Evolutionary conservation across 768 basidiomycete genomes (phyloP).

Genomic region (Auriscalpium orientale): DNA sequence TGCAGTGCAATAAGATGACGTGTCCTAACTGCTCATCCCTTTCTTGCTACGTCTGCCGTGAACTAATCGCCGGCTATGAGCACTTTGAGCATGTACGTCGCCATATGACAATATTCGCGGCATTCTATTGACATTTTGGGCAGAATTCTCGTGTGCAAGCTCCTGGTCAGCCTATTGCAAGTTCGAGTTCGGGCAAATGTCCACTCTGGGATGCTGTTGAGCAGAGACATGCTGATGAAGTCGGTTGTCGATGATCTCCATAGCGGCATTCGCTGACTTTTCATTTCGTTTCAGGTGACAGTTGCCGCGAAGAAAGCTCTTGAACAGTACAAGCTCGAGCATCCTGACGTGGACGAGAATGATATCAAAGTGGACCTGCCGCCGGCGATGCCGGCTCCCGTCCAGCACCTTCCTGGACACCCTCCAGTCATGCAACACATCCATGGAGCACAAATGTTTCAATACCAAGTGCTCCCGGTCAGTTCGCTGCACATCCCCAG

Average conservation of each 20-base stretch:
- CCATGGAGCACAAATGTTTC: no score
- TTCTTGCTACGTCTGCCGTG: slow-evolving; percentile 81
- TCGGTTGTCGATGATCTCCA: slow-evolving; percentile 17
- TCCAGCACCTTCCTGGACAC: neutral
- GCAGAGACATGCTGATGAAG: slow-evolving; percentile 59
- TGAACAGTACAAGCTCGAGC: slow-evolving; percentile 48
- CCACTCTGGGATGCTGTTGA: slow-evolving; percentile 63
- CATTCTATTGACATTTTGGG: no score
- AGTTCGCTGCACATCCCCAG: no score
- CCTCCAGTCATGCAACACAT: neutral
- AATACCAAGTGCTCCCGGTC: no score
- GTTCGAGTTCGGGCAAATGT: slow-evolving; percentile 40
- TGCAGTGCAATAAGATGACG: slow-evolving; percentile 87
- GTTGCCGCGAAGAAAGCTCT: slow-evolving; percentile 59
- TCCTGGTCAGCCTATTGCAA: neutral
- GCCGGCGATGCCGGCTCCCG: neutral
- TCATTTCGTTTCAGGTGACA: slow-evolving; percentile 42
- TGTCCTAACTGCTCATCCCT: slow-evolving; percentile 65
- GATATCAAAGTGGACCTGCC: slow-evolving; percentile 63
- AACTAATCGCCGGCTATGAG: slow-evolving; percentile 66
- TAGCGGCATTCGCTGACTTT: neutral
- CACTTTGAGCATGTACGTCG: slow-evolving; percentile 51
- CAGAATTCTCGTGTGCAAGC: no score
- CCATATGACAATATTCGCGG: no score
- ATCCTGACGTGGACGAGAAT: slow-evolving; percentile 57